Conservation (phyloP, 2,329 filamentous ascomycete species). For the Dactylonectria estremocensis region DNA sequence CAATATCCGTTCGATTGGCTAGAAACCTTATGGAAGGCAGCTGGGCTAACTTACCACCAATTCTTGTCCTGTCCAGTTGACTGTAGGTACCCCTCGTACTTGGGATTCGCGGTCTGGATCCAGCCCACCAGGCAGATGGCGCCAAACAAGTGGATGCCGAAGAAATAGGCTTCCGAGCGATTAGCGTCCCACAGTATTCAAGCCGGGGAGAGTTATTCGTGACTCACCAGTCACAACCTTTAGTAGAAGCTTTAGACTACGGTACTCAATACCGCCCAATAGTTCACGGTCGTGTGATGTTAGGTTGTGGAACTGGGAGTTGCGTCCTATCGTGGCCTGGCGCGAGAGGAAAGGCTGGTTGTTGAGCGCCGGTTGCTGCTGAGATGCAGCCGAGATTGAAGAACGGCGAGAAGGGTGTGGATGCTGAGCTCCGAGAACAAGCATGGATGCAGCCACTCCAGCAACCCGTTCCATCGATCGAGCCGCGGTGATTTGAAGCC, state of each 20-base stretch:
- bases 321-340: constrained; percentile 61
- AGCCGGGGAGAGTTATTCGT: no score
- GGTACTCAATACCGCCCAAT: constrained; percentile 68
- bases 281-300: constrained; percentile 58
- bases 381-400: constrained; percentile 22
- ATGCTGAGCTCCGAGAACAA: constrained; percentile 54
- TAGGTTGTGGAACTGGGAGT: constrained; percentile 62
- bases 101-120: constrained; percentile 59
- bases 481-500: constrained; percentile 43
- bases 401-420: constrained; percentile 34
- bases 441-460: constrained; percentile 56
- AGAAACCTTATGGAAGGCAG: no score
- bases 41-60: no score
- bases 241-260: constrained; percentile 63
- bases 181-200: no score
- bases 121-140: constrained; percentile 64
- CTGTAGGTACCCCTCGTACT: constrained; percentile 58
- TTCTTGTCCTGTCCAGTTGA: constrained; percentile 57
- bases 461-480: constrained; percentile 55
- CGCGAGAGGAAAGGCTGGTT: constrained; percentile 59
- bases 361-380: constrained; percentile 37
- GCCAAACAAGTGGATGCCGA: constrained; percentile 63
- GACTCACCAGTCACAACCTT: no score
- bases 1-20: no score
- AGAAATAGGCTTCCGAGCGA: constrained; percentile 60